Evolutionary conservation across 192 early-diverging fungal genomes (phyloP), one percentile per base, ranked within the genome.

Genomic region (Backusella luteola): DNA sequence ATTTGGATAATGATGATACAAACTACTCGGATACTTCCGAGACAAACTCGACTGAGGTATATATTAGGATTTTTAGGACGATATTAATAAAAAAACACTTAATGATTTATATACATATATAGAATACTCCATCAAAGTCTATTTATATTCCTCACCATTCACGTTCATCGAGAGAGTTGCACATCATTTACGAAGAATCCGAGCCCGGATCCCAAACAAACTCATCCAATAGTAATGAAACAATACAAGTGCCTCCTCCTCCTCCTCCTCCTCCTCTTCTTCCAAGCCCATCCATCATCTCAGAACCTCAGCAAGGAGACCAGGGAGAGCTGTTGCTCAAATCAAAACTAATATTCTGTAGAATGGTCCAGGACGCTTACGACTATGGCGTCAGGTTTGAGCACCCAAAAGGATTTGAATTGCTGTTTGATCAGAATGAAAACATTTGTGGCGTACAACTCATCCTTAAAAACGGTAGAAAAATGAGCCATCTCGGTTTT

Each of bases 121-220:
- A 63, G 56, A 29, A 63, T 4, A 29, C 12, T 1, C 56, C 26
- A 63, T 14, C 56, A 63, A 63, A 23, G 26, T 63, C 56, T 29
- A 63, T 63, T 29, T 63, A 63, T 63, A 63, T 63, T 29, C 56
- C 56, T 12, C 56, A 63, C 26, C 21, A 56, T 56, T 56, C 53
- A 56, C 53, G 4, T 12, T 29, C 56, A 63, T 63, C 23, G 26
- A 63, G 56, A 63, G 23, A 26, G 56, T 63, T 63, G 56, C 56
- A 63, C 56, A 63, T 63, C 56, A 63, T 63, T 63, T 63, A 63
- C 26, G 56, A 63, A 63, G 56, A 63, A 29, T 63, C 56, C 9
- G 56, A 63, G 26, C 56, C 56, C 11, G 56, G 26, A 29, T 63
- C 56, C 8, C 26, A 29, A 63, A 56, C 53, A 56, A 56, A 56